These are phyloP conservation scores for Drechslerella coelobrocha DNA, from an alignment of 2,329 filamentous ascomycete genomes.

Conservation along the genomic window DNA sequence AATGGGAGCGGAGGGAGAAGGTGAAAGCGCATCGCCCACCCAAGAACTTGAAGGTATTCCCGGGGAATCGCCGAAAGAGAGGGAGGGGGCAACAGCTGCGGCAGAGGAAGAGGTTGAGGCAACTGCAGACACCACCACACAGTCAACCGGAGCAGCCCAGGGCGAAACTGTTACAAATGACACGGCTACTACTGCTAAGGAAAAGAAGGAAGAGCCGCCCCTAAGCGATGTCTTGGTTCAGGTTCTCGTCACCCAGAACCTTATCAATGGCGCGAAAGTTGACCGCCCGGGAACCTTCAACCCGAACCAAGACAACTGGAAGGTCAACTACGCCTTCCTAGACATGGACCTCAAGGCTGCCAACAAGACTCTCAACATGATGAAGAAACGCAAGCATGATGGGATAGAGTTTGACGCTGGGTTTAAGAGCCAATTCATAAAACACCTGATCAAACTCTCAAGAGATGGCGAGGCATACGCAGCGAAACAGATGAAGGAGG, in stretches of 20 bases:
- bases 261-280: conserved; percentile 36
- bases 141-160: neutral
- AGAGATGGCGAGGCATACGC: conserved; percentile 27
- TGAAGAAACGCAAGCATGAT: conserved; percentile 40
- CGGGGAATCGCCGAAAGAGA: conserved; percentile 50
- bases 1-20: conserved; percentile 4
- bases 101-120: conserved; percentile 18
- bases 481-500: conserved; percentile 26
- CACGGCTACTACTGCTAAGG: neutral
- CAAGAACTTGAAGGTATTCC: neutral
- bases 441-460: conserved; percentile 33
- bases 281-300: conserved; percentile 17
- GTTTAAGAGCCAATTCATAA: conserved; percentile 31
- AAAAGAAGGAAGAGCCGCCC: neutral
- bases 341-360: conserved; percentile 37
- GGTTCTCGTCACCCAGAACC: conserved; percentile 34
- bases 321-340: conserved; percentile 43
- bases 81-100: conserved; percentile 47
- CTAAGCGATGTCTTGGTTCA: conserved; percentile 20
- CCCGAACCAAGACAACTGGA: conserved; percentile 21
- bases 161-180: neutral
- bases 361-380: conserved; percentile 19
- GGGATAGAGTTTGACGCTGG: conserved; percentile 38
- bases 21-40: neutral
- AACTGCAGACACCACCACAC: conserved; percentile 7